Percentiles rank a stretch among this genome's conserved stretches.
Conservation (phyloP, 495 filamentous ascomycete genomes). For the Terfezia boudieri region DNA sequence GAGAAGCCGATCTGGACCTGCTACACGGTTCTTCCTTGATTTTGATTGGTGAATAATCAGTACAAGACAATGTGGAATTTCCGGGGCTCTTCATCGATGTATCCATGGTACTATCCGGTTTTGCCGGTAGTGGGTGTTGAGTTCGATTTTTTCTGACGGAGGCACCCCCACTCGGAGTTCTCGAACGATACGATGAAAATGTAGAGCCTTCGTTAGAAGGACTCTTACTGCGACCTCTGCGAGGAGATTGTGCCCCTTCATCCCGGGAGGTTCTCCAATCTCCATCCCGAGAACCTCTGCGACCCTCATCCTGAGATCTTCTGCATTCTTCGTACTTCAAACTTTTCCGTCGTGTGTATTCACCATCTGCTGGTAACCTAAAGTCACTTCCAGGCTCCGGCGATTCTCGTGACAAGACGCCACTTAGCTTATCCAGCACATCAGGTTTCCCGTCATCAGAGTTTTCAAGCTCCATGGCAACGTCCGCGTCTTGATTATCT, state of each 20-base stretch:
- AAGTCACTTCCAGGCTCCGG: background rate
- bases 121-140: background rate
- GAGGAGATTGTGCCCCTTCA: background rate
- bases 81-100: background rate
- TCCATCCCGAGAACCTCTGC: background rate
- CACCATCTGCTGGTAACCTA: background rate
- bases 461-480: background rate
- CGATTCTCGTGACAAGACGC: background rate
- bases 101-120: background rate
- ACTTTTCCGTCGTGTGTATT: background rate
- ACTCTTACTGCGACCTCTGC: background rate
- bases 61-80: background rate
- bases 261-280: background rate
- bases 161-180: background rate
- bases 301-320: background rate
- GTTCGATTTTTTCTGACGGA: background rate
- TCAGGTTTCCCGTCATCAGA: background rate
- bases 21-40: background rate
- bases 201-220: background rate
- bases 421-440: background rate
- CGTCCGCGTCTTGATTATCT: background rate
- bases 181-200: background rate
- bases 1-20: background rate
- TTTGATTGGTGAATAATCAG: background rate
- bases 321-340: background rate